A percentile compares a stretch with the other conserved stretches of the same genome.
phyloP scores from a whole-genome alignment of 345 rosid species.

The Luvunga scandens region DNA sequence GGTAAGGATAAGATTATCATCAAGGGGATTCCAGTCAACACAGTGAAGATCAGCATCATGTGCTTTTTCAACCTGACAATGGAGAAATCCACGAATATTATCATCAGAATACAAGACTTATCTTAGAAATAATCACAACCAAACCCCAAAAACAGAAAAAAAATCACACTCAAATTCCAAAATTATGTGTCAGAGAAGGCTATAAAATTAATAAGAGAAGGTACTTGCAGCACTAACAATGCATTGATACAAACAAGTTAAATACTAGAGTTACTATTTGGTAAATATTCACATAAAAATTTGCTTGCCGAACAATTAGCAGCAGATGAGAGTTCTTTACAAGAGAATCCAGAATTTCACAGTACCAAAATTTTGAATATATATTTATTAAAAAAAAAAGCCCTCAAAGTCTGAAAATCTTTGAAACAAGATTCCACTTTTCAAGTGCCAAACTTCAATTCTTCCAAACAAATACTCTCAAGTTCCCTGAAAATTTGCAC shows the following conservation, averaged over 20 bases:
- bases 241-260: background rate
- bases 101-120: background rate
- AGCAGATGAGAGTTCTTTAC: background rate
- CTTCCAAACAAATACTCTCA: background rate
- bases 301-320: background rate
- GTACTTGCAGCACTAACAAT: background rate
- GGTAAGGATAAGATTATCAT: slow-evolving; percentile 78
- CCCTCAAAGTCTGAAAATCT: background rate
- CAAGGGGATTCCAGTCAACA: slow-evolving; percentile 97
- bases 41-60: slow-evolving; percentile 97
- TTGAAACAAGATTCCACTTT: background rate
- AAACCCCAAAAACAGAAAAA: background rate
- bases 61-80: slow-evolving; percentile 83
- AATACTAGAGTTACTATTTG: background rate
- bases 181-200: background rate
- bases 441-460: background rate
- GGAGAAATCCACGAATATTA: slow-evolving; percentile 1
- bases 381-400: background rate
- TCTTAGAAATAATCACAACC: background rate
- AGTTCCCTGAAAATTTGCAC: background rate
- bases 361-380: background rate
- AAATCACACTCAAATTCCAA: background rate
- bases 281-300: background rate
- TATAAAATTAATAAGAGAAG: background rate
- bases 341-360: background rate